These are phyloP conservation scores for Penium margaritaceum DNA, from an alignment of 139 green algal species.

Conservation along the genomic window DNA sequence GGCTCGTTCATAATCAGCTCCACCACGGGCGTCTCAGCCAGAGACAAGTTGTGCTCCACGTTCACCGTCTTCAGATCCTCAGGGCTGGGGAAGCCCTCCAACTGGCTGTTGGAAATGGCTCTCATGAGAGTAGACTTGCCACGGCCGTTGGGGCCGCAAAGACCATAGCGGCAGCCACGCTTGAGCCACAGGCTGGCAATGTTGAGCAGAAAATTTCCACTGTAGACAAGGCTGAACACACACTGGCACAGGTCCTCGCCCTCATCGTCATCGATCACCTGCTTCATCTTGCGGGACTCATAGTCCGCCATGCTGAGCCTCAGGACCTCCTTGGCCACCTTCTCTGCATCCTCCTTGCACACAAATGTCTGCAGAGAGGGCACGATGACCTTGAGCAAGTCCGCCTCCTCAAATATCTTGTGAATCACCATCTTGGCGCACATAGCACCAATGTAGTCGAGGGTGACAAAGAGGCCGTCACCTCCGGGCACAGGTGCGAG, in stretches of 20 bases:
- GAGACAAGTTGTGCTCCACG: constrained; percentile 49
- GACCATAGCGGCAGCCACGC: constrained; percentile 46
- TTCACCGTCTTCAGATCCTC: constrained; percentile 41
- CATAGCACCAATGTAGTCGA: constrained; percentile 33
- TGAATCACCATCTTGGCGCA: constrained; percentile 1
- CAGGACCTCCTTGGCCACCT: constrained; percentile 14
- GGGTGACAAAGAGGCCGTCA: too few species aligned
- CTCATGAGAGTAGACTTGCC: constrained; percentile 54
- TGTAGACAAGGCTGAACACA: constrained; percentile 50
- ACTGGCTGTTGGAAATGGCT: constrained; percentile 49
- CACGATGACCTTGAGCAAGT: constrained; percentile 26
- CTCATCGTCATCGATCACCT: constrained; percentile 35
- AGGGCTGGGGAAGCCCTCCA: constrained; percentile 47
- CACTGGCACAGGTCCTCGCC: constrained; percentile 48
- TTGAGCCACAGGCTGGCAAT: constrained; percentile 50
- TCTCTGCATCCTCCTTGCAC: not conserved
- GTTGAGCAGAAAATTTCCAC: constrained; percentile 53
- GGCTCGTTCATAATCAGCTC: constrained; percentile 47
- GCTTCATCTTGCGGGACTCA: constrained; percentile 23
- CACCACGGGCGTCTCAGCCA: constrained; percentile 34
- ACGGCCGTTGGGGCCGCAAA: constrained; percentile 49
- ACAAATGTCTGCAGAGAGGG: constrained; percentile 13
- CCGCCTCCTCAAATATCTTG: constrained; percentile 26
- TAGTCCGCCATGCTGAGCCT: constrained; percentile 21
- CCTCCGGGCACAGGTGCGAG: too few species aligned